Evolutionary conservation across 768 basidiomycete species (phyloP), one percentile per base, ranked within the genome.

Genomic region (Holtermannia corniformis): DNA sequence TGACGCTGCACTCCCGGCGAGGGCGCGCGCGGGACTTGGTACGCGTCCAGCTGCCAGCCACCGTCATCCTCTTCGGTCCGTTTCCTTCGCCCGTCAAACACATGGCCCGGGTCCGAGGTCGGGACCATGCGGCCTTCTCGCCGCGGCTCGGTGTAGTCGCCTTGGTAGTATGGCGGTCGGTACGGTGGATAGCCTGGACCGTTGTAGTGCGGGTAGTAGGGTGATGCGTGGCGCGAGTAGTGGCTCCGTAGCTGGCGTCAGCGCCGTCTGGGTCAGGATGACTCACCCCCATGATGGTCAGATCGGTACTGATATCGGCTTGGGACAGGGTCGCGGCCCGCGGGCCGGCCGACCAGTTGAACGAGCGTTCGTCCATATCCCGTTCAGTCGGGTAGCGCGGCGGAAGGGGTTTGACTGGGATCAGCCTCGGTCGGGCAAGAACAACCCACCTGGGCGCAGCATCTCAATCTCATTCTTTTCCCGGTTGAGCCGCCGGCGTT

Each of bases 381-480:
- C 25, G 45, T 13, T 42, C 20, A 52, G 49, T 57, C 45, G 55
- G 57, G 28, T 40, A 47, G 26, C 48, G 58, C 28, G 52, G 52
- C 5, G 70, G 70, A 10, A 72, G 51, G 16, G 67, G 55, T 61
- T 65, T 67, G 14, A 57, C 59, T 61, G 57, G 40, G 26, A 22
- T 42, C 51, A 52, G 48, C 32, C 25, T 43, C 27, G 41, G 22
- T 32, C 42, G 28, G n/a, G 50, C 10, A 42, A 47, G 32, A n/a
- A 5, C n/a, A 20, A 50, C 71, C 45, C 62, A 89, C 90, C 72
- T 49, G 84, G 81, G 44, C 80, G 81, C 10, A 86, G 84, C 54
- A 90, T 78, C 68, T 96, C 91, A 12, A 82, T 67, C 0, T 80
- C 79, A 58, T 90, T 78, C 56, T 88, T 81, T 57, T 95, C 90